Base-by-base conservation (phyloP, 2,329 filamentous ascomycete genomes). In the Cordyceps cateniannulata region DNA sequence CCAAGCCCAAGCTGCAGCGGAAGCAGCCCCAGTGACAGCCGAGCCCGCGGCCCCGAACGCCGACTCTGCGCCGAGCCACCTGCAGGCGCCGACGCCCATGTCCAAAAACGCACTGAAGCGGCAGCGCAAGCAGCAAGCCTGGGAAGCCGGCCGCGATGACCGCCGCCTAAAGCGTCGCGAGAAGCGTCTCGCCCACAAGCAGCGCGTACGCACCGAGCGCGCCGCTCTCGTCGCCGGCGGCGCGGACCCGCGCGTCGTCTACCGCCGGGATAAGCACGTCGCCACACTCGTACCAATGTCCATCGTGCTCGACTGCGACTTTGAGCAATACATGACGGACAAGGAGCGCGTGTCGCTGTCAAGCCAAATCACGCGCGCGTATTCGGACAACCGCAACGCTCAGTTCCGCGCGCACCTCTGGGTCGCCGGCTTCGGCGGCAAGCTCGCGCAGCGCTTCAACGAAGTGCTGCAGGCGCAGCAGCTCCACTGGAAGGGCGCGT, bases 81-180 rank as follows among this genome's bases (percentile, higher is more conserved):
- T 22, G 6, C 52, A 40, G 49, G 58, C 8, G 38, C 64, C 40
- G 61, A 51, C 42, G 61, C 66, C 67, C 24, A 64, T 97, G 56
- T 96, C 93, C 20, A 98, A 98, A 70, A 96, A 88, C 69, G 89
- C 93, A 67, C 77, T 88, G 63, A 96, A 96, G 75, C 93, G 91
- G 69, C 78, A 91, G 57, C 85, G 83, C 63, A 86, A 85, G 60
- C 81, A 85, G 64, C 81, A 90, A 69, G 79, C 84, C 70, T 96
- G 90, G 89, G 91, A 96, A 67, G 85, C 87, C 8, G 83, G 82
- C 24, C 87, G 85, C 64, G 83, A 83, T 45, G 78, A 81, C 35
- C 83, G 85, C 63, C 81, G 80, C 63, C 73, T 72, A 55, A 76
- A 76, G 64, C 78, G 81, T 59, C 84, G 82, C 62, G 82, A 84